These are phyloP conservation scores for Xerocomellus amylosporus DNA, from an alignment of 768 basidiomycete species.

Conservation along the genomic window DNA sequence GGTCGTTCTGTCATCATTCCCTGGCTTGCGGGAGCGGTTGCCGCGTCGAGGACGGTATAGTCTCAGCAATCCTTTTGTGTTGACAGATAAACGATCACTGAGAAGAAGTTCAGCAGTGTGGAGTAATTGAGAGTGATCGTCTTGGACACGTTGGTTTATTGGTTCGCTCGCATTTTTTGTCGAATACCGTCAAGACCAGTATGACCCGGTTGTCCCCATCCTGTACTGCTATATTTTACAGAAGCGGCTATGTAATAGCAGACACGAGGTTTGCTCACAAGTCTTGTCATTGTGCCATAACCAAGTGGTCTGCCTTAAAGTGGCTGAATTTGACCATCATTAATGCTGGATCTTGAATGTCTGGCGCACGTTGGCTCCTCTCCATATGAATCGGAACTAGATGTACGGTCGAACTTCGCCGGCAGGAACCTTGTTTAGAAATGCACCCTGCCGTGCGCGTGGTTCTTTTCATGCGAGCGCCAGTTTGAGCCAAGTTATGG, in stretches of 20 bases:
- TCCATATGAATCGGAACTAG: too few species aligned
- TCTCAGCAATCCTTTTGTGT: slow-evolving; percentile 52
- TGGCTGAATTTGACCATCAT: too few species aligned
- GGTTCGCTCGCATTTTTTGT: slow-evolving; percentile 2
- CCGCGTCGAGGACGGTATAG: slow-evolving; percentile 48
- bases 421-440: too few species aligned
- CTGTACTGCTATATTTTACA: slow-evolving; percentile 10
- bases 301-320: too few species aligned
- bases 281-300: too few species aligned
- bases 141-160: background rate
- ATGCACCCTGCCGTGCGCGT: too few species aligned
- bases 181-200: background rate
- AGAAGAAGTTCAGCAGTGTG: slow-evolving; percentile 17
- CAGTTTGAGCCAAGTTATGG: too few species aligned
- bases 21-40: slow-evolving; percentile 51
- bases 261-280: too few species aligned
- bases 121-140: slow-evolving; percentile 8
- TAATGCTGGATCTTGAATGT: background rate
- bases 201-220: slow-evolving; percentile 4
- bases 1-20: slow-evolving; percentile 55
- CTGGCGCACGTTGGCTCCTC: background rate
- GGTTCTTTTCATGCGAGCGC: too few species aligned
- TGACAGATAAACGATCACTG: slow-evolving; percentile 17
- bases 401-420: too few species aligned
- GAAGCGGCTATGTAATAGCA: background rate